Evolutionary conservation across 352 stramenopile genomes (phyloP).

Genomic region (Pythium coloratum): DNA sequence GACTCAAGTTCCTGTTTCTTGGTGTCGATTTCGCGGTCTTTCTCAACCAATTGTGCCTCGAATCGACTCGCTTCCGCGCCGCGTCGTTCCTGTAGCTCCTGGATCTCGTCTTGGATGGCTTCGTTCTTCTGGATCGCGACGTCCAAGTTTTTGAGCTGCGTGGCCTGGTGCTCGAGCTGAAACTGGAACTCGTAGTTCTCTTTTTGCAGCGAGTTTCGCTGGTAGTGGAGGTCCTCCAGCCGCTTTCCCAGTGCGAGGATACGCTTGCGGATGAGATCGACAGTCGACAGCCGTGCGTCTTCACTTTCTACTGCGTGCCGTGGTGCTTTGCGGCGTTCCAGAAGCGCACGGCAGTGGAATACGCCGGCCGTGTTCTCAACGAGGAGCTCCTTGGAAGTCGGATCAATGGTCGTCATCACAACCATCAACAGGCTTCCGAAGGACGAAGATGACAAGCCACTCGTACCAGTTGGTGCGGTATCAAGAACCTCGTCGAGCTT

Average conservation of each 20-base stretch:
- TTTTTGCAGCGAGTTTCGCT: constrained; percentile 69
- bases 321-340: constrained; percentile 35
- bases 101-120: constrained; percentile 46
- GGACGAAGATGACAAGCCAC: constrained; percentile 1
- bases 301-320: constrained; percentile 8
- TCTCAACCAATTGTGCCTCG: constrained; percentile 26
- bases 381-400: constrained; percentile 37
- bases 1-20: constrained; percentile 35
- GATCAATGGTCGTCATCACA: constrained; percentile 47
- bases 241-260: constrained; percentile 64
- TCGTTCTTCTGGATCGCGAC: constrained; percentile 32
- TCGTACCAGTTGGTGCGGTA: neutral
- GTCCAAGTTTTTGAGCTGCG: constrained; percentile 50
- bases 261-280: constrained; percentile 55
- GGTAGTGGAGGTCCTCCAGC: constrained; percentile 69
- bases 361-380: constrained; percentile 39
- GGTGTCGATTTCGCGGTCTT: constrained; percentile 25
- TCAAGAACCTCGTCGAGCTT: constrained; percentile 39
- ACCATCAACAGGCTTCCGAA: constrained; percentile 45
- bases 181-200: constrained; percentile 78
- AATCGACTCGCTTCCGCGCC: constrained; percentile 15
- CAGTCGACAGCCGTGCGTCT: constrained; percentile 21
- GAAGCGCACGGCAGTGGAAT: constrained; percentile 57
- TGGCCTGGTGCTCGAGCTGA: constrained; percentile 57
- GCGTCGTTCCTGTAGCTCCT: constrained; percentile 28